Evolutionary conservation across 2,329 filamentous ascomycete species (phyloP).

Genomic region (Trichoderma simmonsii): DNA sequence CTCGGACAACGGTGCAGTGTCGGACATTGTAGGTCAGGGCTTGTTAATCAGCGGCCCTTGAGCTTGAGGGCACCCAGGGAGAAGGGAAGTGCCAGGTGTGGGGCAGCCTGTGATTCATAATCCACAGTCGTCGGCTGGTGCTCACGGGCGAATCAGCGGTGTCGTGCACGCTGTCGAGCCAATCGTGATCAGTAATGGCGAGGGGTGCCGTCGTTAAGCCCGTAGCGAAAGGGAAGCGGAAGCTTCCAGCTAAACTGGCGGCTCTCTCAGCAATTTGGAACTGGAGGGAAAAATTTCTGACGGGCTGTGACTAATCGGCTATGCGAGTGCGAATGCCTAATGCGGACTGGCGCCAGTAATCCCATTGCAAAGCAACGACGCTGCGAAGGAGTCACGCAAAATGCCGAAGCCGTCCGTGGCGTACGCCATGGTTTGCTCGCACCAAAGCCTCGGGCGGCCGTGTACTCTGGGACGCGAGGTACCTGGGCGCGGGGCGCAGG

Average conservation of each 20-base stretch:
- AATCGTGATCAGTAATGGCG: background rate
- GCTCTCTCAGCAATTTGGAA: background rate
- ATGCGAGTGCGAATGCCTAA: slow-evolving; percentile 1
- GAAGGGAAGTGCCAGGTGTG: background rate
- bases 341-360: background rate
- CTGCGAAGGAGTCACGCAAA: slow-evolving; percentile 11
- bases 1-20: slow-evolving; percentile 2
- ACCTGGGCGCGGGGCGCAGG: slow-evolving; percentile 8
- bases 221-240: background rate
- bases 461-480: slow-evolving; percentile 14
- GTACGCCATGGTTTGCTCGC: background rate
- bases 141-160: slow-evolving; percentile 3
- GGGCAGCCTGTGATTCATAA: slow-evolving; percentile 13
- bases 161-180: background rate
- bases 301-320: slow-evolving; percentile 6
- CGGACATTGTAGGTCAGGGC: slow-evolving; percentile 11
- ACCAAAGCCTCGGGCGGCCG: background rate
- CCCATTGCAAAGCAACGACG: background rate
- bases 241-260: slow-evolving; percentile 6
- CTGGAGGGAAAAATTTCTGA: background rate
- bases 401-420: slow-evolving; percentile 18
- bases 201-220: background rate
- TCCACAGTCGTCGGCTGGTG: slow-evolving; percentile 3
- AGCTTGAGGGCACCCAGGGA: background rate
- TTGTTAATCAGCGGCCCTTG: slow-evolving; percentile 13